A percentile compares a stretch with the other conserved stretches of the same genome.
phyloP scores from a whole-genome alignment of 768 basidiomycete genomes.

The Leccinum rimulosum region DNA sequence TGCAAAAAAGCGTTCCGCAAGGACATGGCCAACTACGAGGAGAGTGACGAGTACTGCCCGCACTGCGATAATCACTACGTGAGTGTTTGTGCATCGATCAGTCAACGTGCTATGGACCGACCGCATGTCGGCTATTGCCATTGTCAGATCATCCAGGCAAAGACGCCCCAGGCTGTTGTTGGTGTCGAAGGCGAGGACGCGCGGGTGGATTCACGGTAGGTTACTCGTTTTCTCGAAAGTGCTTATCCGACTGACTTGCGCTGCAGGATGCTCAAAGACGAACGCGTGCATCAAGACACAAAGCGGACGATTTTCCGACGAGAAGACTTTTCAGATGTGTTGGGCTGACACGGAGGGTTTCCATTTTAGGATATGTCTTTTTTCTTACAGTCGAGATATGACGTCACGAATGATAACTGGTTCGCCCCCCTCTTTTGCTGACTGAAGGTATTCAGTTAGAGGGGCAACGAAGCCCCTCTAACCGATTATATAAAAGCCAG shows the following conservation, averaged over 20 bases:
- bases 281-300: slow-evolving; percentile 59
- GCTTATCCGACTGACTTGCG: background rate
- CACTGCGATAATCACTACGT: slow-evolving; percentile 99
- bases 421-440: slow-evolving; percentile 3
- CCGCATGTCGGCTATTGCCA: background rate
- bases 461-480: slow-evolving; percentile 12
- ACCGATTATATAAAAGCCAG: slow-evolving; percentile 8
- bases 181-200: slow-evolving; percentile 92
- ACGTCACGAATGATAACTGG: slow-evolving; percentile 19
- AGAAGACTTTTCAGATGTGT: slow-evolving; percentile 49
- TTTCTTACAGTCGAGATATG: slow-evolving; percentile 1
- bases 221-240: background rate
- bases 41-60: slow-evolving; percentile 97
- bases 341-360: slow-evolving; percentile 30
- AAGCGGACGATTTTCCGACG: slow-evolving; percentile 48
- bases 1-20: slow-evolving; percentile 97
- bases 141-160: slow-evolving; percentile 84
- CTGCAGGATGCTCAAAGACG: slow-evolving; percentile 84
- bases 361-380: slow-evolving; percentile 16
- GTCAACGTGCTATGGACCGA: background rate
- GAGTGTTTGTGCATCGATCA: slow-evolving; percentile 30
- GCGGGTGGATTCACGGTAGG: slow-evolving; percentile 81
- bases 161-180: slow-evolving; percentile 81
- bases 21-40: slow-evolving; percentile 89
- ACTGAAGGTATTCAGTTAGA: background rate